phyloP scores from a whole-genome alignment of 164 flowering plant genomes.

The Buxus sempervirens region DNA sequence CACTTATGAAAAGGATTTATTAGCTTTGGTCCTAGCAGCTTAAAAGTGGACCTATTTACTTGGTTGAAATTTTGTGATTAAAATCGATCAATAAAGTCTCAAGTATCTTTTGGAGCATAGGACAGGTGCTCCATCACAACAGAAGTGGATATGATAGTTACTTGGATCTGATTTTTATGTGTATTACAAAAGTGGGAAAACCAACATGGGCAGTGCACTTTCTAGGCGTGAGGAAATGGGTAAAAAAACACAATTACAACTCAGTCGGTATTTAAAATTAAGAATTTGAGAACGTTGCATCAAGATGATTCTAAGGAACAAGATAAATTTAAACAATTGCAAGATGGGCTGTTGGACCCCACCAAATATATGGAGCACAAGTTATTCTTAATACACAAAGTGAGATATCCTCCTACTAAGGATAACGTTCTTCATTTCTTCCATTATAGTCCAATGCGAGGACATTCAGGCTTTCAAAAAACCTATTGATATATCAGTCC shows the following conservation, averaged over 20 bases:
- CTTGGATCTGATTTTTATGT: neutral
- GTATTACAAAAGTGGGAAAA: neutral
- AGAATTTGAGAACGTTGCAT: too few relatives aligned
- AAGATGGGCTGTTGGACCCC: neutral
- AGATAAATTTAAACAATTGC: neutral
- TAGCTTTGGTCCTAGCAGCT: neutral
- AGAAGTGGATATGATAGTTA: slow-evolving; percentile 5
- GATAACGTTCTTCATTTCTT: neutral
- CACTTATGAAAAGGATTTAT: slow-evolving; percentile 11
- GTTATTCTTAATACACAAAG: neutral
- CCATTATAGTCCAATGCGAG: neutral
- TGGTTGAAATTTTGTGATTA: neutral
- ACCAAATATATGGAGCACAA: neutral
- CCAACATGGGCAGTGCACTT: neutral
- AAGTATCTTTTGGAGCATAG: slow-evolving; percentile 1
- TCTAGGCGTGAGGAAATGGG: neutral
- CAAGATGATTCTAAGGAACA: too few relatives aligned
- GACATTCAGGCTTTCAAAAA: neutral
- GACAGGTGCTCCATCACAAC: neutral
- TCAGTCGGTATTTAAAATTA: too few relatives aligned
- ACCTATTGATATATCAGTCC: too few relatives aligned
- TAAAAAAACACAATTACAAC: too few relatives aligned
- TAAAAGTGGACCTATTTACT: neutral
- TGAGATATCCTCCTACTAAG: neutral
- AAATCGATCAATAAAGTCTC: slow-evolving; percentile 6